Evolutionary conservation across 176 grass and related monocot species (phyloP).

Genomic region (Pharus latifolius): DNA sequence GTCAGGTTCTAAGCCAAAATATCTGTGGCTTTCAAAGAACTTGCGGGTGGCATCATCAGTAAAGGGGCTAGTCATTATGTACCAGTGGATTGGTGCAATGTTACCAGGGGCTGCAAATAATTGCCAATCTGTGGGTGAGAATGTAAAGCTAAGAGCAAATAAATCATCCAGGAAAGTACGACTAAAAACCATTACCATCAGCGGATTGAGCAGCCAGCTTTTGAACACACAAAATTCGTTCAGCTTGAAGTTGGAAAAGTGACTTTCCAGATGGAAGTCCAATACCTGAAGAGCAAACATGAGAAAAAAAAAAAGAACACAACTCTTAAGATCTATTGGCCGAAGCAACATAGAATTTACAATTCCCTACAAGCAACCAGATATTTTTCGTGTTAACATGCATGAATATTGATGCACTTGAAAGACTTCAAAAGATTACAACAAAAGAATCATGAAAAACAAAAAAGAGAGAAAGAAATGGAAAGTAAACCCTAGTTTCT

Average conservation of each 20-base stretch:
- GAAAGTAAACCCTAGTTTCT: too few relatives aligned
- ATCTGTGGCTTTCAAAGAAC: constrained; percentile 66
- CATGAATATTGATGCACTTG: too few relatives aligned
- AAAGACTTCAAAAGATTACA: too few relatives aligned
- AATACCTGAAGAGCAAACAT: constrained; percentile 35
- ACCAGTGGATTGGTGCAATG: constrained; percentile 57
- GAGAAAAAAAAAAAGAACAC: constrained; percentile 6
- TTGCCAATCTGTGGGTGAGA: neutral
- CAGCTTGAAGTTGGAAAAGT: constrained; percentile 89
- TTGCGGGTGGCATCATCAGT: constrained; percentile 62
- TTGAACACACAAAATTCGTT: constrained; percentile 78
- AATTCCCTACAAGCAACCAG: too few relatives aligned
- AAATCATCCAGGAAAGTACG: neutral
- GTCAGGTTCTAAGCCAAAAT: constrained; percentile 79
- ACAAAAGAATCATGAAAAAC: too few relatives aligned
- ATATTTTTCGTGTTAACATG: too few relatives aligned
- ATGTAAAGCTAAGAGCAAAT: neutral
- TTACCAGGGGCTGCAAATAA: constrained; percentile 22
- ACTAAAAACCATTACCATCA: constrained; percentile 43
- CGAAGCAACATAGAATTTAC: neutral
- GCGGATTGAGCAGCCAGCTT: constrained; percentile 66
- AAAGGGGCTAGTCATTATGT: constrained; percentile 96
- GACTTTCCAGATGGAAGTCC: constrained; percentile 79
- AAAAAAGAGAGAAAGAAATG: too few relatives aligned
- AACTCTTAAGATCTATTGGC: constrained; percentile 1